These are phyloP conservation scores for Fusarium sp. DNA, from an alignment of 2,329 filamentous ascomycete species.

Conservation along the genomic window DNA sequence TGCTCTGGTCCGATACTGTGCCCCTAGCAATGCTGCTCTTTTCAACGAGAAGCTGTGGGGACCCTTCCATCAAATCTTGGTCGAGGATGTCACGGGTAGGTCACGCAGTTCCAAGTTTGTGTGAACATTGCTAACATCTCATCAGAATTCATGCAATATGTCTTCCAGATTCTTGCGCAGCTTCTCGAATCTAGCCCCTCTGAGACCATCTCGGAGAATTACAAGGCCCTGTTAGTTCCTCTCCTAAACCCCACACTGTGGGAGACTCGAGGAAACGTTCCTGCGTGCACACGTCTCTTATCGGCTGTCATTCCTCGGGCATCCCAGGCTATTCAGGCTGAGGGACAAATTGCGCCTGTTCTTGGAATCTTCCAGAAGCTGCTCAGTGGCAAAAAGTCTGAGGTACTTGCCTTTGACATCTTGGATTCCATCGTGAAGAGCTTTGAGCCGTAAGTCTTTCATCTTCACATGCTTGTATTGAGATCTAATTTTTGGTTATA, in stretches of 20 bases:
- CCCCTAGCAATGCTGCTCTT: conserved; percentile 70
- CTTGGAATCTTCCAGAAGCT: conserved; percentile 97
- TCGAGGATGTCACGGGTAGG: conserved; percentile 80
- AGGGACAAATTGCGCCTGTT: conserved; percentile 85
- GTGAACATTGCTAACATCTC: conserved; percentile 41
- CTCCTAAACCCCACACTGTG: conserved; percentile 84
- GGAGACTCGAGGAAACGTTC: conserved; percentile 93
- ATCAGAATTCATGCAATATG: conserved; percentile 90
- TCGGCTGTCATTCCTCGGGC: conserved; percentile 84
- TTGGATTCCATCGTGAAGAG: conserved; percentile 80
- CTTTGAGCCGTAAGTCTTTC: conserved; percentile 70
- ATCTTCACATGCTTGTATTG: background rate
- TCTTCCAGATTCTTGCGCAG: conserved; percentile 94
- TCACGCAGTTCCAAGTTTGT: background rate
- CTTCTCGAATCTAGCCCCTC: conserved; percentile 86
- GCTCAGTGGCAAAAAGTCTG: conserved; percentile 81
- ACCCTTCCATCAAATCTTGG: conserved; percentile 81
- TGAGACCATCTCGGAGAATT: conserved; percentile 80
- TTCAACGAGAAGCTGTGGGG: conserved; percentile 84
- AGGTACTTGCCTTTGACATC: conserved; percentile 87
- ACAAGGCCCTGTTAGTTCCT: conserved; percentile 78
- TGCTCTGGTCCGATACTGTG: conserved; percentile 78
- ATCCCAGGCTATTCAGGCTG: conserved; percentile 73
- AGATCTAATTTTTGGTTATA: conserved; percentile 47
- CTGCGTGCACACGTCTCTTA: conserved; percentile 85